phyloP scores from a whole-genome alignment of 1,139 yeast species.

The Pichia sp. region DNA sequence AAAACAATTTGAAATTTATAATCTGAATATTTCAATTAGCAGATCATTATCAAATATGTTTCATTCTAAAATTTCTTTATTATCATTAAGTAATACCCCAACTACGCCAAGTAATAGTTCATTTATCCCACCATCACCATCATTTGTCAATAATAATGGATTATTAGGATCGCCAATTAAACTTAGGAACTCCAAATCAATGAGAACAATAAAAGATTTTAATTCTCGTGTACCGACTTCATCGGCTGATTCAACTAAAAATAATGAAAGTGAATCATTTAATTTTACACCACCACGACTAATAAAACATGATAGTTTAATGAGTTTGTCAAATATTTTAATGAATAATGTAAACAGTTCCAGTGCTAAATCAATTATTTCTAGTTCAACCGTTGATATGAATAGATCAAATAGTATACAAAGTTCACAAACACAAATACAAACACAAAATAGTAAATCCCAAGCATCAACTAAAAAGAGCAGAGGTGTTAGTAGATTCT shows the following conservation, averaged over 20 bases:
- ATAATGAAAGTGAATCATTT: no score
- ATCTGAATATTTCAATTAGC: slow-evolving; percentile 11
- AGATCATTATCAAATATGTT: slow-evolving; percentile 14
- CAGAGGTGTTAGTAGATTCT: slow-evolving; percentile 7
- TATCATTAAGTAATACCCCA: slow-evolving; percentile 8
- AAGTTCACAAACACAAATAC: no score
- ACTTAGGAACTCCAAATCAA: slow-evolving; percentile 9
- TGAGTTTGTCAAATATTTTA: slow-evolving; percentile 28
- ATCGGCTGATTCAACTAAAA: background rate
- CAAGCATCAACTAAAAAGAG: slow-evolving; percentile 1
- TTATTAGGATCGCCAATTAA: slow-evolving; percentile 12
- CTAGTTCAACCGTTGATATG: background rate
- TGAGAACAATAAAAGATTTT: slow-evolving; percentile 7
- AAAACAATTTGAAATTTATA: slow-evolving; percentile 11
- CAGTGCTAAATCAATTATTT: slow-evolving; percentile 1
- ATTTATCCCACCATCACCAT: slow-evolving; percentile 15
- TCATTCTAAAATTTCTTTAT: slow-evolving; percentile 9
- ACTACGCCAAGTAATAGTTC: slow-evolving; percentile 3
- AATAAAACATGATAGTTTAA: slow-evolving; percentile 65
- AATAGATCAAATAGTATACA: background rate
- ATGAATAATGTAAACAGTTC: background rate
- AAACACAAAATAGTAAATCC: background rate
- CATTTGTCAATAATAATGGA: slow-evolving; percentile 8
- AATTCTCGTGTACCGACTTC: background rate
- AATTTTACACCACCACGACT: no score